Conservation (phyloP, 768 basidiomycete genomes). For the Phylloporus sp. region DNA sequence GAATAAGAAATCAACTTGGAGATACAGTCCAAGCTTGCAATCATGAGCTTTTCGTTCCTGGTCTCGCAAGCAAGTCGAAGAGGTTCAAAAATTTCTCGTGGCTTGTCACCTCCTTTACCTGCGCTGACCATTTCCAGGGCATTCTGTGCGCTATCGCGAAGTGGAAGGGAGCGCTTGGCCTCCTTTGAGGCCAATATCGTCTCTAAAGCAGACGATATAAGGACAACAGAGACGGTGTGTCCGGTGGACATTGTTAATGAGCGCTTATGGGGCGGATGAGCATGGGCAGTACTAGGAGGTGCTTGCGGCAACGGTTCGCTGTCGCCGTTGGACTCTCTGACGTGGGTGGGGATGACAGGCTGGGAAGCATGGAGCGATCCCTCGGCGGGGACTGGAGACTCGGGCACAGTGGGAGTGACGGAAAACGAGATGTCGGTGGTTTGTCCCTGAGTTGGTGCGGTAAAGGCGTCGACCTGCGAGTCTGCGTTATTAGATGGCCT, state of each 20-base stretch:
- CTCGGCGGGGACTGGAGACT: slow-evolving; percentile 2
- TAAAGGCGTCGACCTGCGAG: not conserved
- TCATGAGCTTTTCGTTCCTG: slow-evolving; percentile 87
- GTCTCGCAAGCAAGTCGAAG: slow-evolving; percentile 95
- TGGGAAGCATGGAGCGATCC: slow-evolving; percentile 5
- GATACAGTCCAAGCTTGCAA: slow-evolving; percentile 95
- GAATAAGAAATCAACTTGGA: slow-evolving; percentile 97
- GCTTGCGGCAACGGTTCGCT: slow-evolving; percentile 15
- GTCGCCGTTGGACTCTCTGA: slow-evolving; percentile 12
- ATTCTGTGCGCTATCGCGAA: slow-evolving; percentile 76
- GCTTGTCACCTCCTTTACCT: slow-evolving; percentile 68
- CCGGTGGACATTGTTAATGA: slow-evolving; percentile 65
- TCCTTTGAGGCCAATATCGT: slow-evolving; percentile 84
- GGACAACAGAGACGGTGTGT: slow-evolving; percentile 68
- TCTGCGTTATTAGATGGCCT: slow-evolving; percentile 1
- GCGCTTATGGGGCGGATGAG: slow-evolving; percentile 40
- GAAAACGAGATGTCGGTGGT: slow-evolving; percentile 8
- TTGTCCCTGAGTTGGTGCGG: not conserved
- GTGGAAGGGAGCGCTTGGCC: slow-evolving; percentile 73
- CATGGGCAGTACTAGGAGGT: slow-evolving; percentile 13
- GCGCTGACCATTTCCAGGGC: slow-evolving; percentile 79
- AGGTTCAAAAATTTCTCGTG: slow-evolving; percentile 93
- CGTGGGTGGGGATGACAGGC: slow-evolving; percentile 4
- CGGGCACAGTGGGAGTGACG: slow-evolving; percentile 1
- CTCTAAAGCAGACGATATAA: slow-evolving; percentile 82